Conservation (phyloP, 1,284 basidiomycete genomes). For the Fomes fomentarius region DNA sequence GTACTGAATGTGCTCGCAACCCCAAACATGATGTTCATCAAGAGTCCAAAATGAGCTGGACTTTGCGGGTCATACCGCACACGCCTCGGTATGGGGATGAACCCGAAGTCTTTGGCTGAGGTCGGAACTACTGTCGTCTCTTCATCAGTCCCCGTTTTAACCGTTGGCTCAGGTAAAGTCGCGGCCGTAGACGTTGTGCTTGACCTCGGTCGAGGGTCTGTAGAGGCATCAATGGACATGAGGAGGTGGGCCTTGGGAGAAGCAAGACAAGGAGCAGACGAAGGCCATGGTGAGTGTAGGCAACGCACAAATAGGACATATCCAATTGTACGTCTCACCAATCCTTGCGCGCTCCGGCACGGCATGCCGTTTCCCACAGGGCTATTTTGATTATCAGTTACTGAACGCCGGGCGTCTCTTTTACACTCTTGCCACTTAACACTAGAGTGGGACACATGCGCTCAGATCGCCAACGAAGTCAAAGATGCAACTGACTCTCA, state of each 20-base stretch:
- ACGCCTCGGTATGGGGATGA: slow-evolving; percentile 67
- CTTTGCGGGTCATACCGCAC: slow-evolving; percentile 62
- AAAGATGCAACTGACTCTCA: too few relatives aligned
- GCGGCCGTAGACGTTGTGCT: slow-evolving; percentile 3
- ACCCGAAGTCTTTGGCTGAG: slow-evolving; percentile 51
- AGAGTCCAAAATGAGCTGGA: slow-evolving; percentile 62
- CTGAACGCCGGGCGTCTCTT: too few relatives aligned
- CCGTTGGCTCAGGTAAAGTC: background rate
- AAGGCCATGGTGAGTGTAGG: background rate
- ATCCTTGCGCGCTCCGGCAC: slow-evolving; percentile 8
- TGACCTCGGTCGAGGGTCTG: background rate
- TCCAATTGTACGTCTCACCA: background rate
- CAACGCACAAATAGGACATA: slow-evolving; percentile 2
- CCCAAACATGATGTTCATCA: slow-evolving; percentile 68
- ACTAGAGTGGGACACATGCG: too few relatives aligned
- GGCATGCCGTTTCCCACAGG: slow-evolving; percentile 16
- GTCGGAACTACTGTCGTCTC: too few relatives aligned
- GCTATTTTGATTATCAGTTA: too few relatives aligned
- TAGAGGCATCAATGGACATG: background rate
- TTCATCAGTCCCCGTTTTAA: background rate
- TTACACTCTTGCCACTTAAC: too few relatives aligned
- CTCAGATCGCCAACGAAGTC: too few relatives aligned
- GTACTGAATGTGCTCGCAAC: slow-evolving; percentile 65
- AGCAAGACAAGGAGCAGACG: background rate
- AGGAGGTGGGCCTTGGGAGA: background rate